Percentiles rank a stretch among this genome's conserved stretches.
phyloP scores from a whole-genome alignment of 2,329 filamentous ascomycete genomes.

The Scopulariopsis brevicaulis region DNA sequence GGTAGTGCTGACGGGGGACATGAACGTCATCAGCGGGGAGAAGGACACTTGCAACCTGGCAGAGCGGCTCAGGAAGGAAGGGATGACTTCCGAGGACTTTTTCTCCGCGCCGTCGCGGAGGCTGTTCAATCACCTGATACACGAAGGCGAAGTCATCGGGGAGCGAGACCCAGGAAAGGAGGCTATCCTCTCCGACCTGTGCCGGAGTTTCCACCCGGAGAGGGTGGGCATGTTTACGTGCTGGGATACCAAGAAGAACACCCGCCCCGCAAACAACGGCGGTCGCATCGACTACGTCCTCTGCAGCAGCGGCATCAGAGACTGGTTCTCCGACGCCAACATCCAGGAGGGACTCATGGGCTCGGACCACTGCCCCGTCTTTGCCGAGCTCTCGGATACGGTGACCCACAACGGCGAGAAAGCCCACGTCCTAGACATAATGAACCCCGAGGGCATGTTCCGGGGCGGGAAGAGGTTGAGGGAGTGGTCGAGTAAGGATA shows the following conservation, averaged over 20 bases:
- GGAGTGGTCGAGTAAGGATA: constrained; percentile 55
- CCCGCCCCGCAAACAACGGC: constrained; percentile 89
- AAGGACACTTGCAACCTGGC: constrained; percentile 67
- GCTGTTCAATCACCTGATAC: constrained; percentile 77
- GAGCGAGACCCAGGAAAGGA: constrained; percentile 59
- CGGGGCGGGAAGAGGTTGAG: constrained; percentile 50
- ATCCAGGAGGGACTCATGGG: constrained; percentile 93
- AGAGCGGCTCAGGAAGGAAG: constrained; percentile 61
- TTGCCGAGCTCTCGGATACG: constrained; percentile 56
- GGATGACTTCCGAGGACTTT: constrained; percentile 59
- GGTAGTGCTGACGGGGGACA: constrained; percentile 75
- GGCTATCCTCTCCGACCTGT: constrained; percentile 74
- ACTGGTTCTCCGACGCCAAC: constrained; percentile 70
- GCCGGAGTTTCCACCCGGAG: constrained; percentile 67
- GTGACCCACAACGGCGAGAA: constrained; percentile 39
- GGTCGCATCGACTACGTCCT: constrained; percentile 90
- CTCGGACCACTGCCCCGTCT: constrained; percentile 94
- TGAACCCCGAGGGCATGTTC: constrained; percentile 71
- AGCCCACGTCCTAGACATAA: constrained; percentile 53
- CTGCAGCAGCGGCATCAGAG: constrained; percentile 65
- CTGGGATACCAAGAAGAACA: constrained; percentile 91
- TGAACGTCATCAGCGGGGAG: constrained; percentile 64
- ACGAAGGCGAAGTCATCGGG: constrained; percentile 57
- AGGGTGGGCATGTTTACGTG: constrained; percentile 90
- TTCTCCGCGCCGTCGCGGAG: constrained; percentile 60